Base-by-base conservation (phyloP, 2,329 filamentous ascomycete species). In the Trichophyton simii region DNA sequence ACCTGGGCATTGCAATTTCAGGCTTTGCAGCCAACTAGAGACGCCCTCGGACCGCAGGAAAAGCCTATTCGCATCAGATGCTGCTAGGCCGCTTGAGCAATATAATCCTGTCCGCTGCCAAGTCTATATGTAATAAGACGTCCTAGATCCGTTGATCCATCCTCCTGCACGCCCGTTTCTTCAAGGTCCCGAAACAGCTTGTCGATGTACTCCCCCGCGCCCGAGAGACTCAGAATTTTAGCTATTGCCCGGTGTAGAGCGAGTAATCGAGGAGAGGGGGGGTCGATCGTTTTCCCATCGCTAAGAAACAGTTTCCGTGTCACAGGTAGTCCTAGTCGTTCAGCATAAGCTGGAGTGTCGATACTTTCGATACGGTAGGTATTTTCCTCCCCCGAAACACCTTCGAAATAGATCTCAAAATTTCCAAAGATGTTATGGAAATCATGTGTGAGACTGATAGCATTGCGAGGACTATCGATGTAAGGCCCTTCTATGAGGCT, bases 391-490 rank as follows among this genome's bases (percentile, higher is more conserved):
- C 54, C 54, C 11, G 44, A 7, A 20, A 60, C 34, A 9, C 25
- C 31, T 9, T 63, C 59, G 48, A 63, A 63, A 55, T 55, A 61
- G 34, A 65, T 28, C 8, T 50, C 2, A 11, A 65, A 65, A 38
- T 46, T 44, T 9, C 72, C 68, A 66, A 77, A 75, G 2, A 59
- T 34, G 6, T 42, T 7, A 65, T 75, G 72, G 44, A 70, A 34
- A 5, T 52, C 20, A 38, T 50, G 59, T 8, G 67, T 68, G 38
- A 76, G 66, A 4, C 72, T 74, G 11, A 76, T 66, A 18, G 75
- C 74, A 65, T 79, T 78, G 25, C 66, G 64, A 25, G 73, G 72
- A 57, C 69, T 68, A 63, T 77, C 73, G 59, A 77, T 76, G 8
- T 75, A 67, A 34, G 61, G 60, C 42, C 75, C 73, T 38, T 76